phyloP scores from a whole-genome alignment of 2,329 filamentous ascomycete genomes.

The Alternaria arbusti region DNA sequence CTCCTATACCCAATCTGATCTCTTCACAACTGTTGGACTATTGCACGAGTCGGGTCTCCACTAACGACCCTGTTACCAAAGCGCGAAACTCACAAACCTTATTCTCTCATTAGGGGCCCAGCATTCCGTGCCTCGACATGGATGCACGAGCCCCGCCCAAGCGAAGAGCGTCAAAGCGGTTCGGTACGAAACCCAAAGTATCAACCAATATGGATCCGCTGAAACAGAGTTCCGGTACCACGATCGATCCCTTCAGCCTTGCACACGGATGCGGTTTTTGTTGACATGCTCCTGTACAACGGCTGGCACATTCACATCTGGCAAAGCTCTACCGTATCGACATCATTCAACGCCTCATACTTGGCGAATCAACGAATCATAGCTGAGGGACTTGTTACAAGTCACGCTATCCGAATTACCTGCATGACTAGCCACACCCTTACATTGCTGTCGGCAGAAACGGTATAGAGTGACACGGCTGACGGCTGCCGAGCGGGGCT shows the following conservation, averaged over 20 bases:
- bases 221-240: slow-evolving; percentile 6
- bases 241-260: not conserved
- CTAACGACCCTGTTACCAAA: slow-evolving; percentile 4
- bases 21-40: slow-evolving; percentile 6
- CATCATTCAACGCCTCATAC: slow-evolving; percentile 2
- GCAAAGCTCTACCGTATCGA: slow-evolving; percentile 3
- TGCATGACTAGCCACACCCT: slow-evolving; percentile 26
- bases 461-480: slow-evolving; percentile 14
- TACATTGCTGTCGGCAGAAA: slow-evolving; percentile 10
- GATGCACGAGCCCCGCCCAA: slow-evolving; percentile 8
- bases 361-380: slow-evolving; percentile 13
- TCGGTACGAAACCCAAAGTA: slow-evolving; percentile 21
- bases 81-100: slow-evolving; percentile 9
- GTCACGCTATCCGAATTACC: slow-evolving; percentile 26
- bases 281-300: not conserved
- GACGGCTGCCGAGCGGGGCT: slow-evolving; percentile 30
- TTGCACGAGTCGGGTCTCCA: not conserved
- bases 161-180: slow-evolving; percentile 19
- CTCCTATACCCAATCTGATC: slow-evolving; percentile 18
- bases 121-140: slow-evolving; percentile 6
- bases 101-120: slow-evolving; percentile 1
- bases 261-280: not conserved
- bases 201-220: slow-evolving; percentile 4
- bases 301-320: not conserved
- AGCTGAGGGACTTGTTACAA: slow-evolving; percentile 1